Base-by-base conservation (phyloP, 2,329 filamentous ascomycete genomes). In the Helicocarpus griseus region DNA sequence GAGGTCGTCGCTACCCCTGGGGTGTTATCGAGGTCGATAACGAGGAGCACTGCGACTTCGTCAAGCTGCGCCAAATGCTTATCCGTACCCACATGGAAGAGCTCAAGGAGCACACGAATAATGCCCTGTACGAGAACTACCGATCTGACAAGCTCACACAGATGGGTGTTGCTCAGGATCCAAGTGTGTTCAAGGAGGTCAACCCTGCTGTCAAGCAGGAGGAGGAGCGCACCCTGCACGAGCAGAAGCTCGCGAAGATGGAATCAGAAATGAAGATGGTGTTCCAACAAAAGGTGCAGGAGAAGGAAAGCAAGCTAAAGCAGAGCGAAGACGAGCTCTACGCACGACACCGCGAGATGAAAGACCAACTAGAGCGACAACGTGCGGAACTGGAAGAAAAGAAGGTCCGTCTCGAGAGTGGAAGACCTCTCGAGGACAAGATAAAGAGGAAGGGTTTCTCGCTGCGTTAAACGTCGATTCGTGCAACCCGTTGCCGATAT, bases 261-360 rank as follows among this genome's bases (percentile, higher is more conserved):
- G 93, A 98, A 75, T 84, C 89, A 66, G 93, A 98, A 74, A 98
- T 98, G 93, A 98, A 98, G 88, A 95, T 96, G 88, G 93, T 98
- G 62, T 98, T 98, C 89, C 93, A 97, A 73, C 93, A 98, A 72
- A 98, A 98, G 86, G 93, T 98, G 29, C 84, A 89, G 60, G 93
- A 98, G 74, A 98, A 98, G 80, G 93, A 98, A 77, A 95, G 89
- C 82, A 98, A 98, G 77, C 79, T 98, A 70, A 95, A 95, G 78
- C 93, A 97, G 77, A 95, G 89, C 79, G 93, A 98, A 74, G 93
- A 98, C 72, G 93, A 98, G 79, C 78, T 98, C 53, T 97, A 97
- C 68, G 90, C 93, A 60, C 86, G 93, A 63, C 93, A 98, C 78
- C 85, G 91, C 69, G 93, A 98, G 78, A 98, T 98, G 93, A 98